Percentiles rank a stretch among this genome's conserved stretches.
phyloP scores from a whole-genome alignment of 2,329 filamentous ascomycete genomes.

The Scedosporium minutisporum region DNA sequence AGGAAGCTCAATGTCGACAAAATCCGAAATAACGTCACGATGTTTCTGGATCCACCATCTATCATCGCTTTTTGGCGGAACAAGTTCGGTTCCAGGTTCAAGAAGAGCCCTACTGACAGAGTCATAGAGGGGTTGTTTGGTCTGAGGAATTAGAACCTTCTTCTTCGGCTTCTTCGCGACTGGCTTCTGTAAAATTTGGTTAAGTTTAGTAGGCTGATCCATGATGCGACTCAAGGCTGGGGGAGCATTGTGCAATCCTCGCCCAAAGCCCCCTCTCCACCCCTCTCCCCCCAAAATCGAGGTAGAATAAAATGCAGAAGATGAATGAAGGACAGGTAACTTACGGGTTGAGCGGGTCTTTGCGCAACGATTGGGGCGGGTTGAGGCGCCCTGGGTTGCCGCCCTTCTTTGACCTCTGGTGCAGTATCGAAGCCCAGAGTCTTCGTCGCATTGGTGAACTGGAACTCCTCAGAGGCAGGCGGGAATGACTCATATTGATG shows the following conservation, averaged over 20 bases:
- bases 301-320: no score
- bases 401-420: not conserved
- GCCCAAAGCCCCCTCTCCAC: not conserved
- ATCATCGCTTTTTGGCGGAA: slow-evolving; percentile 32
- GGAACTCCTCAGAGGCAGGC: slow-evolving; percentile 19
- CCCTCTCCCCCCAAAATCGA: no score
- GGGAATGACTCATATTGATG: slow-evolving; percentile 18
- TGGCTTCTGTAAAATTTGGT: not conserved
- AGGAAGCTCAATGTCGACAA: slow-evolving; percentile 40
- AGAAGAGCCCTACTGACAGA: slow-evolving; percentile 45
- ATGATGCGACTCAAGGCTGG: no score
- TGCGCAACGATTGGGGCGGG: not conserved
- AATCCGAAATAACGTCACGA: slow-evolving; percentile 46
- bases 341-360: not conserved
- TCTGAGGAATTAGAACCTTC: slow-evolving; percentile 35
- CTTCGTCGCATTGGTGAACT: slow-evolving; percentile 1
- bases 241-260: no score
- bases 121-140: slow-evolving; percentile 45
- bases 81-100: slow-evolving; percentile 36
- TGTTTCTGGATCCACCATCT: slow-evolving; percentile 51
- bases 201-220: not conserved
- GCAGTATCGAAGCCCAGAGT: not conserved
- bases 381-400: not conserved
- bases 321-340: not conserved
- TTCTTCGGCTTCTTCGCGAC: not conserved